These are phyloP conservation scores for Cyberlindnera mississippiensis DNA, from an alignment of 805 yeast genomes.

Conservation along the genomic window DNA sequence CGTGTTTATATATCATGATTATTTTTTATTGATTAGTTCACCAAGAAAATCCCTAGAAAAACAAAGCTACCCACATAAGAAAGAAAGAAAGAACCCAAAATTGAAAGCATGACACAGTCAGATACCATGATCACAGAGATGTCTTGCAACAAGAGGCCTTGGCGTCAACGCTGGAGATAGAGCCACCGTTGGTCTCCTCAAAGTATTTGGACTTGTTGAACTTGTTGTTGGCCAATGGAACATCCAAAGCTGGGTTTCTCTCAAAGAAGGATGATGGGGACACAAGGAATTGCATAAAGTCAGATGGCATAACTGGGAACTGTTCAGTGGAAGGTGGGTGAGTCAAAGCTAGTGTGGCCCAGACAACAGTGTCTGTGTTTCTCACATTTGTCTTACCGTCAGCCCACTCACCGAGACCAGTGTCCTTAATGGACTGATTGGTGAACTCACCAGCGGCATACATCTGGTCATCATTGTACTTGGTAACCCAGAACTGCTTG, in stretches of 20 bases:
- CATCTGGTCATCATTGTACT: slow-evolving; percentile 65
- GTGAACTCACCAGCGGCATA: slow-evolving; percentile 86
- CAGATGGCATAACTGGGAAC: slow-evolving; percentile 89
- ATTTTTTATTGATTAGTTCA: no score
- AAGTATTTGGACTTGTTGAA: slow-evolving; percentile 49
- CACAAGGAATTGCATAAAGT: slow-evolving; percentile 63
- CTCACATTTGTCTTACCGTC: slow-evolving; percentile 63
- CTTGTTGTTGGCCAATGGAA: slow-evolving; percentile 64
- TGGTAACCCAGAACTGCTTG: slow-evolving; percentile 78
- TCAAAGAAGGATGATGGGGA: slow-evolving; percentile 74
- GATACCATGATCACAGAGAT: slow-evolving; percentile 4
- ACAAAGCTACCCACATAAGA: no score
- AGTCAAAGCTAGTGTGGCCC: slow-evolving; percentile 80
- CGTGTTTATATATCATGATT: no score
- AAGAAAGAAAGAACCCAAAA: no score
- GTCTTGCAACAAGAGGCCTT: slow-evolving; percentile 22
- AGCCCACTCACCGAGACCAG: slow-evolving; percentile 71
- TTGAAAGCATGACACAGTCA: no score
- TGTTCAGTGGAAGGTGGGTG: slow-evolving; percentile 82
- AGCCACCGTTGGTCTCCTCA: slow-evolving; percentile 15
- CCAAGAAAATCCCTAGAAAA: no score
- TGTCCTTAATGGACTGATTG: slow-evolving; percentile 67
- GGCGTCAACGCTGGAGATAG: slow-evolving; percentile 12
- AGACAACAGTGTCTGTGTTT: slow-evolving; percentile 70
- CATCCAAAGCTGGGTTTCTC: slow-evolving; percentile 72